Evolutionary conservation across 1,284 basidiomycete species (phyloP).

Genomic region (Ustilago xerochloae): DNA sequence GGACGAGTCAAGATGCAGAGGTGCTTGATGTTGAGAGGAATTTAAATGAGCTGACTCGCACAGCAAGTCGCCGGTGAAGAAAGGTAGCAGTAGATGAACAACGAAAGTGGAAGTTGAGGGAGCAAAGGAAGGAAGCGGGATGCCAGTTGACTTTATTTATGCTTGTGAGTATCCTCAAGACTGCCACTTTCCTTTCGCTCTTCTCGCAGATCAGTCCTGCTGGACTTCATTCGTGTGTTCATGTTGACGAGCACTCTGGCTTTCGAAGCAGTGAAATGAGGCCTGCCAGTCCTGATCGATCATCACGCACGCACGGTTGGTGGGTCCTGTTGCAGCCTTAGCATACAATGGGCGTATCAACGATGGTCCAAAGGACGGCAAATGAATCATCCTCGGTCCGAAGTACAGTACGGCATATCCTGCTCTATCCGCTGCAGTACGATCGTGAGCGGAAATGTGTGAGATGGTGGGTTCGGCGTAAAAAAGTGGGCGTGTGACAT

Average conservation of each 20-base stretch:
- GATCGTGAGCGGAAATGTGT: neutral
- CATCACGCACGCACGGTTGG: no score
- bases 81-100: neutral
- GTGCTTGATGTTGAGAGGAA: neutral
- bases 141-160: no score
- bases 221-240: no score
- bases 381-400: neutral
- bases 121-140: neutral
- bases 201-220: no score
- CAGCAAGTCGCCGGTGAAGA: constrained; percentile 12
- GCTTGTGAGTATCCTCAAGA: no score
- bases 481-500: neutral
- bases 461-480: neutral
- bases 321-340: no score
- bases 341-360: no score
- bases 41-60: constrained; percentile 4
- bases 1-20: neutral
- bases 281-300: no score
- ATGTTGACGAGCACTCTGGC: no score
- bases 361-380: neutral
- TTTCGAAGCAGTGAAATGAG: no score
- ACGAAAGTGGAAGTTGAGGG: neutral
- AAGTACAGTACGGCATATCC: neutral
- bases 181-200: no score
- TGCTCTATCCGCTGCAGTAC: neutral